Evolutionary conservation across 2,329 filamentous ascomycete species (phyloP).

Genomic region (Colletotrichum liriopes): DNA sequence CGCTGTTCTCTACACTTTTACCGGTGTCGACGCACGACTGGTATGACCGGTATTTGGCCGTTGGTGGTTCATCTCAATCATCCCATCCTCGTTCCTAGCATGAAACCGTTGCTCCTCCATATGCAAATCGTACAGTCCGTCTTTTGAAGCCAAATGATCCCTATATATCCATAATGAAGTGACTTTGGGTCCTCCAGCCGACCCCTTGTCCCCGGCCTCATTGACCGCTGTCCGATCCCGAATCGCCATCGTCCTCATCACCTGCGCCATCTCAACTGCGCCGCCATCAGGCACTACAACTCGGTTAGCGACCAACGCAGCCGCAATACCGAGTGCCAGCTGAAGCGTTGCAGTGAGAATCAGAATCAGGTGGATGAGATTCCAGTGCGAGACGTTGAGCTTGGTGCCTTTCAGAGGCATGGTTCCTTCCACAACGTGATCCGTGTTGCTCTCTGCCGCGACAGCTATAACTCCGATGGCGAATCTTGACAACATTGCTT

Average conservation of each 20-base stretch:
- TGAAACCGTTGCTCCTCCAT: conserved; percentile 38
- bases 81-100: conserved; percentile 5
- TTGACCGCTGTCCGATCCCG: conserved; percentile 3
- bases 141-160: conserved; percentile 21
- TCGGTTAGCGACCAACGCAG: conserved; percentile 47
- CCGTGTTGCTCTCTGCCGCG: conserved; percentile 50
- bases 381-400: conserved; percentile 53
- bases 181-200: background rate
- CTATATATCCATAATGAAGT: conserved; percentile 41
- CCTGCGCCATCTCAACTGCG: conserved; percentile 40
- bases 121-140: conserved; percentile 39
- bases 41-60: background rate
- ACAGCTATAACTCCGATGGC: conserved; percentile 54
- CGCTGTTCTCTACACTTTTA: background rate
- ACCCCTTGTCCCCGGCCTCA: background rate
- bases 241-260: conserved; percentile 42
- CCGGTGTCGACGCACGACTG: background rate
- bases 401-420: conserved; percentile 51
- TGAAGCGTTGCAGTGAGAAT: conserved; percentile 52
- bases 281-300: conserved; percentile 46
- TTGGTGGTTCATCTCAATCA: conserved; percentile 37
- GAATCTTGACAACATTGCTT: conserved; percentile 54
- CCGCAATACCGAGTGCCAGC: conserved; percentile 47
- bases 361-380: conserved; percentile 51
- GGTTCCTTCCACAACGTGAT: conserved; percentile 48